phyloP scores from a whole-genome alignment of 2,329 filamentous ascomycete species.

The Trichophyton schoenleinii region DNA sequence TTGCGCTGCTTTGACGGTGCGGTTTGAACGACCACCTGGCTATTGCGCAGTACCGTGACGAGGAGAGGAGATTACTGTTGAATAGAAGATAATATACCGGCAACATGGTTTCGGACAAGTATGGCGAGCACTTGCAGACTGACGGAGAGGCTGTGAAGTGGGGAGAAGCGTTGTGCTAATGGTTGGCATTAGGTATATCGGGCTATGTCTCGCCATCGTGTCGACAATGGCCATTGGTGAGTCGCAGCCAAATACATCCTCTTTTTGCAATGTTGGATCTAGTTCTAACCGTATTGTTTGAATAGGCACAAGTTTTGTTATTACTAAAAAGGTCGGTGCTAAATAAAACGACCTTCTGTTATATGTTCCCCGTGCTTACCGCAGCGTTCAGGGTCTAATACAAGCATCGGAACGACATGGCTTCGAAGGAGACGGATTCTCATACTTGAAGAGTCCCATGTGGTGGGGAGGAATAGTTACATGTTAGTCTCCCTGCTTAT shows the following conservation, averaged over 20 bases:
- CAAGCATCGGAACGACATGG: constrained; percentile 84
- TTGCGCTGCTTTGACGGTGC: neutral
- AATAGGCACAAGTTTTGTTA: constrained; percentile 87
- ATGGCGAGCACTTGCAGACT: constrained; percentile 15
- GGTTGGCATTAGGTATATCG: constrained; percentile 30
- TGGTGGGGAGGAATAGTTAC: constrained; percentile 96
- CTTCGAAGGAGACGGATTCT: constrained; percentile 91
- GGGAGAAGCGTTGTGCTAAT: constrained; percentile 4
- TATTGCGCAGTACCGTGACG: neutral
- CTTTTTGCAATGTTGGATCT: neutral
- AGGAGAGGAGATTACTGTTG: neutral
- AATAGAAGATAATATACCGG: constrained; percentile 2
- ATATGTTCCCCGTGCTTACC: constrained; percentile 12
- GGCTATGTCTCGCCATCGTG: constrained; percentile 34
- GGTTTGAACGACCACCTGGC: neutral
- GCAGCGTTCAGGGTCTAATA: constrained; percentile 57
- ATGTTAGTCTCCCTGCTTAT: constrained; percentile 44
- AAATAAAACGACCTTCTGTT: neutral
- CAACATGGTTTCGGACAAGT: constrained; percentile 35
- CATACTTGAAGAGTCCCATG: constrained; percentile 84
- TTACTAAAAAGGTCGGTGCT: constrained; percentile 87
- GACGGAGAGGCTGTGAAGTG: no score
- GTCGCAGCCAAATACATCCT: constrained; percentile 3
- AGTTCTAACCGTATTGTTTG: constrained; percentile 1
- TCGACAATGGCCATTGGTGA: constrained; percentile 38